Percentiles rank a stretch among this genome's conserved stretches.
phyloP scores from a whole-genome alignment of 1,284 basidiomycete species.

The Malassezia cuniculi region DNA sequence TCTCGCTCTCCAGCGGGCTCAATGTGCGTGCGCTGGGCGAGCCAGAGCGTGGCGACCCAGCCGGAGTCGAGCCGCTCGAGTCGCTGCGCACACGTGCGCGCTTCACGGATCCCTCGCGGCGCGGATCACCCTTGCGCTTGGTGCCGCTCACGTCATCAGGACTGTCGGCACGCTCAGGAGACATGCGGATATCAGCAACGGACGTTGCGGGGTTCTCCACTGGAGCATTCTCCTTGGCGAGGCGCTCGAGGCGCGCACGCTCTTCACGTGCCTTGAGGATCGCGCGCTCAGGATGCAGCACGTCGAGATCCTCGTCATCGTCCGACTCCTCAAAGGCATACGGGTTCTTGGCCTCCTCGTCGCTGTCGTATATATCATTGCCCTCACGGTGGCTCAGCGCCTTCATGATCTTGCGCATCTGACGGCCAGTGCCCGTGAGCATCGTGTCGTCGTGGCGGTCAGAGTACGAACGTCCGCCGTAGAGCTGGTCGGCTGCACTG shows the following conservation, averaged over 20 bases:
- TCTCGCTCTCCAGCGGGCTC: conserved; percentile 26
- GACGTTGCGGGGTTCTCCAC: too few species aligned
- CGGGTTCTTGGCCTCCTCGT: conserved; percentile 39
- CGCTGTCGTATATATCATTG: conserved; percentile 38
- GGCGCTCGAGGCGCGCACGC: conserved; percentile 18
- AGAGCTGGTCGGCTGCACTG: conserved; percentile 20
- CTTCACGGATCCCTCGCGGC: conserved; percentile 13
- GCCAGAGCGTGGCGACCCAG: background rate
- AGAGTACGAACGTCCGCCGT: conserved; percentile 1
- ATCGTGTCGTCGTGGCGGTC: conserved; percentile 23
- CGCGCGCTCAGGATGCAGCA: conserved; percentile 42
- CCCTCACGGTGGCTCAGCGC: conserved; percentile 37
- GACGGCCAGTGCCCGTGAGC: conserved; percentile 37
- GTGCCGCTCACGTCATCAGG: too few species aligned
- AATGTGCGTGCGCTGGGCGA: conserved; percentile 15
- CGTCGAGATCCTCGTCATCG: conserved; percentile 36
- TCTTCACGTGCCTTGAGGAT: conserved; percentile 40
- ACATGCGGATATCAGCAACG: too few species aligned
- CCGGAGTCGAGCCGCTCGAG: conserved; percentile 7
- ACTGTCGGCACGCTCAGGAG: too few species aligned
- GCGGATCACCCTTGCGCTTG: conserved; percentile 24
- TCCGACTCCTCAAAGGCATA: conserved; percentile 37
- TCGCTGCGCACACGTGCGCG: background rate
- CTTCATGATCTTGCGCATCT: conserved; percentile 45
- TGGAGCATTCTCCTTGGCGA: conserved; percentile 19